These are phyloP conservation scores for Balamuthia mandrillaris DNA, from an alignment of 208 protist genomes.

Conservation along the genomic window DNA sequence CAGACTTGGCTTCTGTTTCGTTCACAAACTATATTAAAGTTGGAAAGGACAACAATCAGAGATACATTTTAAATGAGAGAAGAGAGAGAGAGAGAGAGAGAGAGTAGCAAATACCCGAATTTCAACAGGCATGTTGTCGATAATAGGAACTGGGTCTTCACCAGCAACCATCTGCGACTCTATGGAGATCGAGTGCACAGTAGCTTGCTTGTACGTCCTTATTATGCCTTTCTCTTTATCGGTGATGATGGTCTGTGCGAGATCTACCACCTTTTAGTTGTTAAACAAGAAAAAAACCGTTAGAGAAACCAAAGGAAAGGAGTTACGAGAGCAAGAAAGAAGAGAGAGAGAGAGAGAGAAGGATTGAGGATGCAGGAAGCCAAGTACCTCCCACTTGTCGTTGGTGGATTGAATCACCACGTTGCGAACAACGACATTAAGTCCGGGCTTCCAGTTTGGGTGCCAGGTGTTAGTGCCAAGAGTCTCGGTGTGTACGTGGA, in stretches of 20 bases:
- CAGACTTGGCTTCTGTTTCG: not conserved
- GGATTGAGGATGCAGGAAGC: too few relatives aligned
- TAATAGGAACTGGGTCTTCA: not conserved
- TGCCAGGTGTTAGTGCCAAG: not conserved
- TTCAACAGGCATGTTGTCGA: not conserved
- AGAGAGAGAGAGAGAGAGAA: too few relatives aligned
- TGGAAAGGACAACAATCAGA: too few relatives aligned
- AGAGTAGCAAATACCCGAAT: not conserved
- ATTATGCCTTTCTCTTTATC: not conserved
- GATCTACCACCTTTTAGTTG: not conserved
- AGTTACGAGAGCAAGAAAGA: too few relatives aligned
- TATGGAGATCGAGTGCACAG: not conserved
- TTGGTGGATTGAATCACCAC: constrained; percentile 7
- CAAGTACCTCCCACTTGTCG: not conserved
- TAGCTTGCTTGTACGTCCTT: not conserved
- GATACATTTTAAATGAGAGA: not conserved
- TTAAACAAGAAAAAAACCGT: too few relatives aligned
- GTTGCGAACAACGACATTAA: constrained; percentile 7
- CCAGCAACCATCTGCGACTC: not conserved
- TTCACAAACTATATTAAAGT: not conserved
- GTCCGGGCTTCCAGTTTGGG: not conserved
- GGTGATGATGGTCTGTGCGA: not conserved
- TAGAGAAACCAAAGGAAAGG: too few relatives aligned
- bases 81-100: not conserved
- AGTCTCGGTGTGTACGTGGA: not conserved